phyloP scores from a whole-genome alignment of 225 moss, liverwort and hornwort genomes.

The Sphagnum tenellum region DNA sequence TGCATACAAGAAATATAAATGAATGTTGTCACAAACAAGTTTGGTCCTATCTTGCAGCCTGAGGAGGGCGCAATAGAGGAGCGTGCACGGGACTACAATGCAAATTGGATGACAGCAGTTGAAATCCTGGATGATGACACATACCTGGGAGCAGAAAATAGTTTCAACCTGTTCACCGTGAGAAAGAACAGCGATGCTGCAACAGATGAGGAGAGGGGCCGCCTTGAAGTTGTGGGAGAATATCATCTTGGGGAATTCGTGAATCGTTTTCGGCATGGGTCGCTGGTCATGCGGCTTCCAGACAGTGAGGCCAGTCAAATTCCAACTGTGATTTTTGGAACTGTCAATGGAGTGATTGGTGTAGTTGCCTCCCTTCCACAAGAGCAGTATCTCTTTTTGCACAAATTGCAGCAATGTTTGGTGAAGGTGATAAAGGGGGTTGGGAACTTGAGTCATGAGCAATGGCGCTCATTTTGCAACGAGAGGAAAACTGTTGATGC shows the following conservation, averaged over 20 bases:
- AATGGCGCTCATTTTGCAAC: slow-evolving; percentile 92
- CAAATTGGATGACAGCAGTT: slow-evolving; percentile 97
- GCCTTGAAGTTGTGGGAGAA: slow-evolving; percentile 88
- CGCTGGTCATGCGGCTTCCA: slow-evolving; percentile 88
- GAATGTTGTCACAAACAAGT: no score
- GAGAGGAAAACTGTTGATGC: slow-evolving; percentile 86
- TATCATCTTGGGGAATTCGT: slow-evolving; percentile 96
- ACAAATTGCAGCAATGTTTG: slow-evolving; percentile 69
- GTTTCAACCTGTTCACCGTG: slow-evolving; percentile 92
- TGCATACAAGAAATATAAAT: no score
- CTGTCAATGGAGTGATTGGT: slow-evolving; percentile 90
- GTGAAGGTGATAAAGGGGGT: slow-evolving; percentile 96
- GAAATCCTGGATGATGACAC: slow-evolving; percentile 96
- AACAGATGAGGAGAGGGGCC: slow-evolving; percentile 91
- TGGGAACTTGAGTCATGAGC: slow-evolving; percentile 87
- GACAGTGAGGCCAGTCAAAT: slow-evolving; percentile 91
- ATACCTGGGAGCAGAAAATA: slow-evolving; percentile 87
- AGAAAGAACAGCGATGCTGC: slow-evolving; percentile 94
- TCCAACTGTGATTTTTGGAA: slow-evolving; percentile 91
- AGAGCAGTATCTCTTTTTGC: slow-evolving; percentile 72
- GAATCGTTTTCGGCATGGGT: slow-evolving; percentile 93
- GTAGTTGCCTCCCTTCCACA: slow-evolving; percentile 94
- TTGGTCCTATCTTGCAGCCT: slow-evolving; percentile 35
- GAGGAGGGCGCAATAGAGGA: slow-evolving; percentile 97
- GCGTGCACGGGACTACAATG: slow-evolving; percentile 89